A percentile compares a stretch with the other conserved stretches of the same genome.
Evolutionary conservation across 1,284 basidiomycete genomes (phyloP).

Genomic region (Microbotryum scabiosae): DNA sequence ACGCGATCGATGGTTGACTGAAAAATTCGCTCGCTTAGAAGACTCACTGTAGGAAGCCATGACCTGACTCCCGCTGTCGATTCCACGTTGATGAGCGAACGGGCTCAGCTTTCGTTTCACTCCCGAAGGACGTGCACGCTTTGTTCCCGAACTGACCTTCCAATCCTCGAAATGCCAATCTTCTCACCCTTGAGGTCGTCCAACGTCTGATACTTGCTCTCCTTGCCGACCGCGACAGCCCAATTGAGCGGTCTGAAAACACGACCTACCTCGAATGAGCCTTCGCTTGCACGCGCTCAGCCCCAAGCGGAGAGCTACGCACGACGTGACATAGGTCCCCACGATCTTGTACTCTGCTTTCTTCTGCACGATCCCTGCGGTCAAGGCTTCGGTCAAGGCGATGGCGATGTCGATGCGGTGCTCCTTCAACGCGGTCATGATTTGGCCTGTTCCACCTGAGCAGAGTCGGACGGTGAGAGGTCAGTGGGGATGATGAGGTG

Average conservation of each 20-base stretch:
- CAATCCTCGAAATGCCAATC: constrained; percentile 81
- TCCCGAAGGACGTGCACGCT: background rate
- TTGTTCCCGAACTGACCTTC: constrained; percentile 50
- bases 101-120: background rate
- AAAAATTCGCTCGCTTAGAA: too few species aligned
- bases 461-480: background rate
- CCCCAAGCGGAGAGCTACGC: constrained; percentile 24
- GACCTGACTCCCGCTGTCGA: constrained; percentile 66
- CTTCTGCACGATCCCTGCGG: constrained; percentile 85
- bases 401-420: constrained; percentile 81
- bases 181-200: constrained; percentile 68
- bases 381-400: constrained; percentile 86
- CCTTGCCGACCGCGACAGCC: constrained; percentile 70
- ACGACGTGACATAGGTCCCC: constrained; percentile 86
- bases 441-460: constrained; percentile 77
- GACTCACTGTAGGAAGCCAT: constrained; percentile 78
- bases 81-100: background rate
- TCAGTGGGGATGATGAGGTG: background rate
- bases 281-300: too few species aligned
- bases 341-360: constrained; percentile 80
- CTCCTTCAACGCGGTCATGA: constrained; percentile 70
- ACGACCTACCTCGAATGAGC: background rate
- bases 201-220: constrained; percentile 62
- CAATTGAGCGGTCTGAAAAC: constrained; percentile 30
- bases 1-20: too few species aligned